Evolutionary conservation across 192 early-diverging fungal species (phyloP).

Genomic region (Coemansia reversa): DNA sequence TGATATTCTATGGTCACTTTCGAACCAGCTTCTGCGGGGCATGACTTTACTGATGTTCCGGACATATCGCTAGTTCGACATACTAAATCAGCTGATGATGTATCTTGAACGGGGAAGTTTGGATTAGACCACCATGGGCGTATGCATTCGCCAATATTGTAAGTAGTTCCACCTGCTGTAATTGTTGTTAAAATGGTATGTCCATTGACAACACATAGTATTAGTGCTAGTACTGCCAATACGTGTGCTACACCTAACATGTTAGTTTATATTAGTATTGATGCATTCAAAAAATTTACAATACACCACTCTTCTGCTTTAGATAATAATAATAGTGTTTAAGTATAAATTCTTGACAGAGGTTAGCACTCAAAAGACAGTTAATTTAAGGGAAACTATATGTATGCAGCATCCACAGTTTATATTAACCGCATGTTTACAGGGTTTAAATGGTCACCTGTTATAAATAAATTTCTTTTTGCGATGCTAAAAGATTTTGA

Average conservation of each 20-base stretch:
- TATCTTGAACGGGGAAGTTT: conserved; percentile 5
- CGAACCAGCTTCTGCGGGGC: conserved; percentile 10
- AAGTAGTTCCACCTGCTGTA: background rate
- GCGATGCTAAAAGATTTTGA: background rate
- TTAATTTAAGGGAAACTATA: too few species aligned
- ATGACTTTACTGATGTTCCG: background rate
- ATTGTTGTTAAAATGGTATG: conserved; percentile 1
- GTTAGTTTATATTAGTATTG: background rate
- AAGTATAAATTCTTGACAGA: too few species aligned
- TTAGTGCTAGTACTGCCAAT: conserved; percentile 1
- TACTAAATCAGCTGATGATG: background rate
- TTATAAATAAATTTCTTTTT: background rate
- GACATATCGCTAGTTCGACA: conserved; percentile 7
- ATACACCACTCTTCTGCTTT: background rate
- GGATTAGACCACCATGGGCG: background rate
- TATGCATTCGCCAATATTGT: conserved; percentile 6
- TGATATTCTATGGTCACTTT: conserved; percentile 3
- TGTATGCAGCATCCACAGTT: background rate
- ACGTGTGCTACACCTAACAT: background rate
- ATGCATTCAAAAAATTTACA: background rate
- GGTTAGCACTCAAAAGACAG: too few species aligned
- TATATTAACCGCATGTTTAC: background rate
- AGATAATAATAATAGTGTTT: background rate
- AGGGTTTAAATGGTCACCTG: background rate
- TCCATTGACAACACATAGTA: background rate